These are phyloP conservation scores for Galerina marginata DNA, from an alignment of 768 basidiomycete species.

Conservation along the genomic window DNA sequence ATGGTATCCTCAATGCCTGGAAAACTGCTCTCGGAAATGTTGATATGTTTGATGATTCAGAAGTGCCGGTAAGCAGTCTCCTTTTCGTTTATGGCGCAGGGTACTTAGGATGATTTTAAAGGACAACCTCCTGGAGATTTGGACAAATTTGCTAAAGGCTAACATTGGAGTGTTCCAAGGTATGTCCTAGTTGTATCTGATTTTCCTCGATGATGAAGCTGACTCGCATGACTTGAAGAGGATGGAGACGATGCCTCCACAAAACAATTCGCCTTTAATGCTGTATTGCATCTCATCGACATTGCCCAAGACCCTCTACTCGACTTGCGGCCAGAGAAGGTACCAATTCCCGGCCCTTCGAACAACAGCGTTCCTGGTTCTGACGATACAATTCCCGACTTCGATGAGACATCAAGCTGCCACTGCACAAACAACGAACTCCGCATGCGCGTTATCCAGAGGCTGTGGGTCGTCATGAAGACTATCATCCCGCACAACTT, in stretches of 20 bases:
- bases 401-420: too few relatives aligned
- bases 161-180: slow-evolving; percentile 54
- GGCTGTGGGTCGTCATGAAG: slow-evolving; percentile 59
- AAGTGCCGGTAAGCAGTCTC: slow-evolving; percentile 54
- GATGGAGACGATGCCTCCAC: slow-evolving; percentile 44
- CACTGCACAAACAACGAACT: slow-evolving; percentile 48
- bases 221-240: slow-evolving; percentile 37
- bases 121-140: slow-evolving; percentile 56
- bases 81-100: slow-evolving; percentile 6
- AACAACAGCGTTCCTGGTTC: slow-evolving; percentile 21
- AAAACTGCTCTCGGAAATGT: slow-evolving; percentile 48
- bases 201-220: neutral
- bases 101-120: slow-evolving; percentile 20
- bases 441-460: slow-evolving; percentile 61
- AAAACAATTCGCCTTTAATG: slow-evolving; percentile 44
- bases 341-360: slow-evolving; percentile 16
- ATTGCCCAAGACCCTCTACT: slow-evolving; percentile 53
- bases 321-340: slow-evolving; percentile 40
- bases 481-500: slow-evolving; percentile 50
- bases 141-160: slow-evolving; percentile 60
- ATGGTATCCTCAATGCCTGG: slow-evolving; percentile 60
- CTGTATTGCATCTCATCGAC: slow-evolving; percentile 50
- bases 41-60: slow-evolving; percentile 48
- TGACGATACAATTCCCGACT: slow-evolving; percentile 20
- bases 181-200: slow-evolving; percentile 28